These are phyloP conservation scores for Vigna mungo DNA, from an alignment of 306 rosid species.

Conservation along the genomic window DNA sequence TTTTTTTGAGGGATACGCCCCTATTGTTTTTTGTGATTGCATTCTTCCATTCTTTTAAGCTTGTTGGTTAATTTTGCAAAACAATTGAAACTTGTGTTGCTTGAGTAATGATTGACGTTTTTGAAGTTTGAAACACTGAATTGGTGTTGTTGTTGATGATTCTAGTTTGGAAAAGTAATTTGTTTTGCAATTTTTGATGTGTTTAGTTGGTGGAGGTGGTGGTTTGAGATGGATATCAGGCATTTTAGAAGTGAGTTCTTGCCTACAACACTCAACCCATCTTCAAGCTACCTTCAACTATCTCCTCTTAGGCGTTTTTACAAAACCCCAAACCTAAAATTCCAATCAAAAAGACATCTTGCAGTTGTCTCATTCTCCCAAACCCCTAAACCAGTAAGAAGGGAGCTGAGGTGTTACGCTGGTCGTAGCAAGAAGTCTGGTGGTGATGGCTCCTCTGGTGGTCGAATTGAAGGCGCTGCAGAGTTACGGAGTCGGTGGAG, in stretches of 20 bases:
- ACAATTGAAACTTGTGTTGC: neutral
- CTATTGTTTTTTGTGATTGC: neutral
- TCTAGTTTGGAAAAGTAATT: conserved; percentile 14
- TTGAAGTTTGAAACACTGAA: neutral
- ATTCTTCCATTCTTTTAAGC: neutral
- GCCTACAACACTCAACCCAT: conserved; percentile 46
- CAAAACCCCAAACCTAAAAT: conserved; percentile 44
- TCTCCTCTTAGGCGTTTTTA: conserved; percentile 44
- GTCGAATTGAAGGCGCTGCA: conserved; percentile 68
- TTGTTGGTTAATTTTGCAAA: conserved; percentile 9
- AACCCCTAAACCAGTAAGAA: conserved; percentile 30
- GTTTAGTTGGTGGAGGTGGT: conserved; percentile 19
- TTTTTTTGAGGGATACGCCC: neutral
- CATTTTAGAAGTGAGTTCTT: conserved; percentile 46
- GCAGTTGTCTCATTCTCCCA: conserved; percentile 38
- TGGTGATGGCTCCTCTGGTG: conserved; percentile 51
- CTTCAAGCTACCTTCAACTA: conserved; percentile 41
- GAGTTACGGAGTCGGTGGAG: conserved; percentile 60
- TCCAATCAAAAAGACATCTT: conserved; percentile 30
- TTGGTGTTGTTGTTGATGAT: neutral
- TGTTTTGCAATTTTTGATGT: conserved; percentile 37
- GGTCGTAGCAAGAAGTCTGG: conserved; percentile 75
- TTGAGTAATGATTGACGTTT: neutral
- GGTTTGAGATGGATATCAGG: conserved; percentile 47
- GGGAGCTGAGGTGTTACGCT: conserved; percentile 60